These are phyloP conservation scores for Mycena belliarum DNA, from an alignment of 768 basidiomycete genomes.

Conservation along the genomic window DNA sequence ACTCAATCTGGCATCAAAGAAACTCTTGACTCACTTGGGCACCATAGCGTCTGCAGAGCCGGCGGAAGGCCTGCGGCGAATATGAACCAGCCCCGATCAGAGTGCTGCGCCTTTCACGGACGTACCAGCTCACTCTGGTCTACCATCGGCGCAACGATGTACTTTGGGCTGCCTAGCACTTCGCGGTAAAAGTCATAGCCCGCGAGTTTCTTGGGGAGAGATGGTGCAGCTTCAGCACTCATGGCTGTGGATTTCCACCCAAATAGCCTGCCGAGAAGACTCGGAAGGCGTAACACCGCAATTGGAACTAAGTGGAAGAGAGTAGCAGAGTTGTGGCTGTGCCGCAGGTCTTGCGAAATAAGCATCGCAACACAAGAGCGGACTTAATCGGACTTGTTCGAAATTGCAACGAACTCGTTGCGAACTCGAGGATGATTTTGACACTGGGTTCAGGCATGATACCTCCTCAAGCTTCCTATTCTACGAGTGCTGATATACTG, in stretches of 20 bases:
- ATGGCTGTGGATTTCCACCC: background rate
- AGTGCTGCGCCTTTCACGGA: conserved; percentile 14
- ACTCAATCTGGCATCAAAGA: conserved; percentile 8
- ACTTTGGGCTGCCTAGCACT: conserved; percentile 82
- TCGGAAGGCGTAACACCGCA: conserved; percentile 1
- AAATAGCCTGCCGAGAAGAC: background rate
- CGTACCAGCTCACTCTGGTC: conserved; percentile 94
- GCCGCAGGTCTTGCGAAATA: background rate
- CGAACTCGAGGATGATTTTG: no score
- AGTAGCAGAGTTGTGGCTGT: background rate
- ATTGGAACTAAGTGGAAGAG: background rate
- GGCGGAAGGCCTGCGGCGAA: conserved; percentile 77
- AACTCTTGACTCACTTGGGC: conserved; percentile 58
- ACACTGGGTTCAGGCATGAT: no score
- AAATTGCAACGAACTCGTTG: no score
- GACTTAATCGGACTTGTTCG: no score
- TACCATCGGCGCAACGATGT: conserved; percentile 96
- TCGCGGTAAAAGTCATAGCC: conserved; percentile 86
- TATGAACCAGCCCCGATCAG: background rate
- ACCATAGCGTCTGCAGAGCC: conserved; percentile 78
- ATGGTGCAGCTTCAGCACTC: background rate
- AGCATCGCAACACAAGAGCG: background rate
- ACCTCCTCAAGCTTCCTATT: no score
- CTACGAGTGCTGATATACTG: no score
- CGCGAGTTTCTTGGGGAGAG: conserved; percentile 41